Percentiles rank a stretch among this genome's conserved stretches.
These are phyloP conservation scores for Beta macrorhiza DNA, from an alignment of 179 eudicot genomes.

Conservation along the genomic window DNA sequence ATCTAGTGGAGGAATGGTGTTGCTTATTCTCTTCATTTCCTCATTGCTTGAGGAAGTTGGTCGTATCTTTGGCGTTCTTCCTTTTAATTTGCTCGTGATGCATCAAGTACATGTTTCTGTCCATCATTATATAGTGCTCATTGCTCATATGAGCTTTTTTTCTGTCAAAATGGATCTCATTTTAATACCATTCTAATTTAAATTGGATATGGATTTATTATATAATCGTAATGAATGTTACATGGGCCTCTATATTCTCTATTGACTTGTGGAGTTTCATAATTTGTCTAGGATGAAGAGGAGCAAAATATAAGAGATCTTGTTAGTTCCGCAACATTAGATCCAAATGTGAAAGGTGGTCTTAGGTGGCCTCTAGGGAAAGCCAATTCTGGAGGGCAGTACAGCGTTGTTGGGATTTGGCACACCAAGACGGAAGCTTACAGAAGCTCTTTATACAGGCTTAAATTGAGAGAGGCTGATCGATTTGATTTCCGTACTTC, in stretches of 20 bases:
- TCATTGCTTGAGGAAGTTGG: background rate
- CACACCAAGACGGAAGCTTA: conserved; percentile 26
- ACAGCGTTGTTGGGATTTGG: conserved; percentile 32
- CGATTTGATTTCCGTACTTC: conserved; percentile 35
- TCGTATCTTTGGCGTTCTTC: background rate
- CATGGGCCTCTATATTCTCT: background rate
- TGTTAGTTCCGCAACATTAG: conserved; percentile 32
- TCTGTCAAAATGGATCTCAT: background rate
- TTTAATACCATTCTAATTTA: background rate
- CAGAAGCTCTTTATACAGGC: conserved; percentile 24
- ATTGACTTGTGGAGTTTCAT: background rate
- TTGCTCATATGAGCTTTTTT: background rate
- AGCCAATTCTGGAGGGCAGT: conserved; percentile 31
- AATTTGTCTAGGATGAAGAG: conserved; percentile 35
- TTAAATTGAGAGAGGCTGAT: conserved; percentile 36
- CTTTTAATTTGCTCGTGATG: background rate
- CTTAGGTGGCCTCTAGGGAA: conserved; percentile 40
- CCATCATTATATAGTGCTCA: background rate
- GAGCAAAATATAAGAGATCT: conserved; percentile 23
- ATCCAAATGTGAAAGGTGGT: conserved; percentile 46
- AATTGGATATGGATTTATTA: no score
- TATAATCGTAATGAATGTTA: no score
- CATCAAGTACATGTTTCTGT: background rate
- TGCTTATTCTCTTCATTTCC: background rate
- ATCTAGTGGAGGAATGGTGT: no score